Evolutionary conservation across 2,329 filamentous ascomycete genomes (phyloP).

Genomic region (Chalaropsis ovoidea): DNA sequence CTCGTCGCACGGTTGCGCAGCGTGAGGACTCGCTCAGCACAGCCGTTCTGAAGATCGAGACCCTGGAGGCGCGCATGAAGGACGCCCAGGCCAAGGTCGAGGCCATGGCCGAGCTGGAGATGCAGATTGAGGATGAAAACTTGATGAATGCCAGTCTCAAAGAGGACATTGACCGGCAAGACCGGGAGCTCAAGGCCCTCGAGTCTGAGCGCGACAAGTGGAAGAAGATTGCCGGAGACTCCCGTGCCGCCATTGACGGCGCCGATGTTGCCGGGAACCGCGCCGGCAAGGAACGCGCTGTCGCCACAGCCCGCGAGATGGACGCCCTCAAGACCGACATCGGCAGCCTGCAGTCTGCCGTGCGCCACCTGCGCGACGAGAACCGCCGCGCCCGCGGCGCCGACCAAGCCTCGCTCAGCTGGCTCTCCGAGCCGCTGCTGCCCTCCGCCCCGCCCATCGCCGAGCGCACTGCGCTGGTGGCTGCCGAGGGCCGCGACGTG

Average conservation of each 20-base stretch:
- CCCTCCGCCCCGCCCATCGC: constrained; percentile 41
- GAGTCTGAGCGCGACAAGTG: constrained; percentile 59
- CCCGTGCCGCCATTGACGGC: constrained; percentile 44
- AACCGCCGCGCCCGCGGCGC: constrained; percentile 51
- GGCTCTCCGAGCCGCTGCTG: constrained; percentile 53
- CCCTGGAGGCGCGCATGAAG: constrained; percentile 76
- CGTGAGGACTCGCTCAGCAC: constrained; percentile 79
- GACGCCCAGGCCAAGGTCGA: constrained; percentile 70
- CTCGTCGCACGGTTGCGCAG: constrained; percentile 58
- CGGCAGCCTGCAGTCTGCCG: constrained; percentile 51
- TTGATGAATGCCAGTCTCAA: constrained; percentile 44
- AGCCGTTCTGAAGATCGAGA: constrained; percentile 82
- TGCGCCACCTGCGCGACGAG: constrained; percentile 58
- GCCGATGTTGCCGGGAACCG: constrained; percentile 39
- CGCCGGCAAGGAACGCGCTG: constrained; percentile 55
- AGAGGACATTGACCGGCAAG: constrained; percentile 57
- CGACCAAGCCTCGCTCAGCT: constrained; percentile 48
- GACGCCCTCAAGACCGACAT: constrained; percentile 62
- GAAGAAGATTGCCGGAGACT: constrained; percentile 60
- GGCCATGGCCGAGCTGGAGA: constrained; percentile 56
- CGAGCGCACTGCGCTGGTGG: constrained; percentile 46
- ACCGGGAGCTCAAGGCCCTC: constrained; percentile 53
- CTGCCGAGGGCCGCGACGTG: constrained; percentile 52
- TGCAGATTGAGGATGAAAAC: constrained; percentile 45
- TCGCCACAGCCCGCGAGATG: constrained; percentile 62